Conservation (phyloP, 164 flowering plant species). For the Berberis vulgaris region DNA sequence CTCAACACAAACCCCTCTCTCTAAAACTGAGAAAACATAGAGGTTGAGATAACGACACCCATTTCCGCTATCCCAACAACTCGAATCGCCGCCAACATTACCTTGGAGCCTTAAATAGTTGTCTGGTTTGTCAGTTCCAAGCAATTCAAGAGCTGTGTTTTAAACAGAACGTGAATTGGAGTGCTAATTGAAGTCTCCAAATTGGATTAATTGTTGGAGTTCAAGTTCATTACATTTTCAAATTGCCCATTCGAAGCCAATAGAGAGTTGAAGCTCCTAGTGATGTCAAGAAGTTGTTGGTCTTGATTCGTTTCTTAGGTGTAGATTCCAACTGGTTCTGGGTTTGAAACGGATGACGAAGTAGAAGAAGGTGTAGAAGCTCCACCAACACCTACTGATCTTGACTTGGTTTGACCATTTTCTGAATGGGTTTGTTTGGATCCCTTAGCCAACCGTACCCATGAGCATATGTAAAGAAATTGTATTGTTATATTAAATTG, state of each 20-base stretch:
- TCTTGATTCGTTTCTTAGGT: slow-evolving; percentile 21
- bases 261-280: slow-evolving; percentile 30
- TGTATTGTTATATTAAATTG: too few species aligned
- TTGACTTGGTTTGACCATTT: too few species aligned
- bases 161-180: slow-evolving; percentile 13
- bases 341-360: slow-evolving; percentile 7
- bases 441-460: too few species aligned
- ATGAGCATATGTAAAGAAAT: too few species aligned
- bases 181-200: slow-evolving; percentile 18
- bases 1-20: too few species aligned
- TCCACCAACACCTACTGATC: too few species aligned
- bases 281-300: slow-evolving; percentile 24
- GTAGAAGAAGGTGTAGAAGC: slow-evolving; percentile 10
- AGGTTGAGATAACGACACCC: slow-evolving; percentile 84
- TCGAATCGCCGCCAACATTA: slow-evolving; percentile 27
- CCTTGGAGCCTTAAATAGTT: slow-evolving; percentile 25
- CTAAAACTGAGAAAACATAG: too few species aligned
- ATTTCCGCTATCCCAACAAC: slow-evolving; percentile 37
- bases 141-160: slow-evolving; percentile 21
- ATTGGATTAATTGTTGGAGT: slow-evolving; percentile 16
- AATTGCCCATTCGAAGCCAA: slow-evolving; percentile 31
- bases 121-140: slow-evolving; percentile 20
- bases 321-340: slow-evolving; percentile 8
- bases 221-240: slow-evolving; percentile 30
- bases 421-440: too few species aligned